Percentiles rank a stretch among this genome's conserved stretches.
These are phyloP conservation scores for Mucor piriformis DNA, from an alignment of 371 early-diverging fungal genomes.

Conservation along the genomic window DNA sequence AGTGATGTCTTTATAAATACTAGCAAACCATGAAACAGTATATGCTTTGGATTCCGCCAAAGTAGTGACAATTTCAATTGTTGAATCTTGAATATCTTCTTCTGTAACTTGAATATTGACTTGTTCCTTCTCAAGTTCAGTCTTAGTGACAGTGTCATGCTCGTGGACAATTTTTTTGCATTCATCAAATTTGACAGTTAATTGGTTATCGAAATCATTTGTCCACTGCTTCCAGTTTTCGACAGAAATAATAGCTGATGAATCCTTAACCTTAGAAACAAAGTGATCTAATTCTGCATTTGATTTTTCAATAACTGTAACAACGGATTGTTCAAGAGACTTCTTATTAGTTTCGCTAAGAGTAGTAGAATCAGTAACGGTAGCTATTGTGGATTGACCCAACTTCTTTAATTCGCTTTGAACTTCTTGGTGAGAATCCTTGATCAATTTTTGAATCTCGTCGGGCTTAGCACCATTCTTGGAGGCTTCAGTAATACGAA, in stretches of 20 bases:
- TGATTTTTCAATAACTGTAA: conserved; percentile 13
- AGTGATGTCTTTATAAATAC: conserved; percentile 13
- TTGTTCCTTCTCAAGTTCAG: neutral
- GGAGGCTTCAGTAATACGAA: conserved; percentile 11
- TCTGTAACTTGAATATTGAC: too few species aligned
- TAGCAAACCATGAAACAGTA: conserved; percentile 20
- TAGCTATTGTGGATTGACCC: neutral
- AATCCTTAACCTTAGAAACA: conserved; percentile 5
- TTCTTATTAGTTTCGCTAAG: conserved; percentile 18
- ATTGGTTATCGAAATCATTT: neutral
- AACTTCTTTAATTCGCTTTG: conserved; percentile 16
- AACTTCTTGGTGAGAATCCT: conserved; percentile 21
- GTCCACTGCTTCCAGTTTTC: conserved; percentile 15
- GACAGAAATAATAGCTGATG: neutral
- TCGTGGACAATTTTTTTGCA: conserved; percentile 9
- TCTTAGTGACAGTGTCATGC: neutral
- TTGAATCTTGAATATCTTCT: conserved; percentile 16
- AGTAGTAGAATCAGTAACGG: neutral
- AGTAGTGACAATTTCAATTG: conserved; percentile 22
- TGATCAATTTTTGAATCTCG: conserved; percentile 16
- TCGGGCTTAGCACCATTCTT: conserved; percentile 22
- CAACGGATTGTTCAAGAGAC: conserved; percentile 14
- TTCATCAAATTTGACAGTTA: neutral
- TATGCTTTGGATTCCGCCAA: conserved; percentile 25
- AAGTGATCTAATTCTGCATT: conserved; percentile 11